Evolutionary conservation across 1,284 basidiomycete genomes (phyloP).

Genomic region (Trametes polyzona): DNA sequence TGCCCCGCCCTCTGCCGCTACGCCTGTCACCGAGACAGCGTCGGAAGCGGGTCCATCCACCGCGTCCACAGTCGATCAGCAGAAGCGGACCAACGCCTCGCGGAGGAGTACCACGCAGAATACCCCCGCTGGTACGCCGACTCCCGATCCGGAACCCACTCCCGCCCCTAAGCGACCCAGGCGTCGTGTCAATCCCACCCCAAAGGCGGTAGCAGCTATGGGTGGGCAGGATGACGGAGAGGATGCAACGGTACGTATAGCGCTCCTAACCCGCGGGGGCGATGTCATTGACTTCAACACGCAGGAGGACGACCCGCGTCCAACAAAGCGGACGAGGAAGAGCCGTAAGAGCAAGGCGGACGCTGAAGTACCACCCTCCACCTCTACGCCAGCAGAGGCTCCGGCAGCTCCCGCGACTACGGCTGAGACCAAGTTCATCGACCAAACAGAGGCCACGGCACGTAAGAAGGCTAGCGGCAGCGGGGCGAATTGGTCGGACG

Average conservation of each 20-base stretch:
- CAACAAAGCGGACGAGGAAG: constrained; percentile 38
- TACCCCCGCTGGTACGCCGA: constrained; percentile 57
- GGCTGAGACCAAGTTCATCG: constrained; percentile 34
- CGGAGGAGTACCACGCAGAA: constrained; percentile 44
- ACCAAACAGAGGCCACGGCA: constrained; percentile 36
- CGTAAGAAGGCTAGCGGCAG: constrained; percentile 40
- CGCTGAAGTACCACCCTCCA: constrained; percentile 15
- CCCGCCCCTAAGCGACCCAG: constrained; percentile 47
- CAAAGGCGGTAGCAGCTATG: constrained; percentile 31
- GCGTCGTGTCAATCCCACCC: constrained; percentile 36
- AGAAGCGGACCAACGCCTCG: constrained; percentile 35
- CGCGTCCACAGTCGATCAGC: constrained; percentile 24
- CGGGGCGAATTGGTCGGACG: constrained; percentile 52
- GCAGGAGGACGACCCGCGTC: constrained; percentile 33
- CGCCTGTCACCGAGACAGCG: not conserved
- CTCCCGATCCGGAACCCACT: constrained; percentile 64
- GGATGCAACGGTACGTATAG: constrained; percentile 38
- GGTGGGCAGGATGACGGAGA: constrained; percentile 39
- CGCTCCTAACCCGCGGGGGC: not conserved
- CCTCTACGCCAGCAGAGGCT: constrained; percentile 34
- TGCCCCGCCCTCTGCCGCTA: not conserved
- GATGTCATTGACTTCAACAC: too few species aligned
- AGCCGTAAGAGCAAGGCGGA: constrained; percentile 34
- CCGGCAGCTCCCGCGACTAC: constrained; percentile 19
- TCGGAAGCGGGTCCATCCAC: not conserved